Evolutionary conservation across 352 stramenopile genomes (phyloP).

Genomic region (Phytophthora uliginosa): DNA sequence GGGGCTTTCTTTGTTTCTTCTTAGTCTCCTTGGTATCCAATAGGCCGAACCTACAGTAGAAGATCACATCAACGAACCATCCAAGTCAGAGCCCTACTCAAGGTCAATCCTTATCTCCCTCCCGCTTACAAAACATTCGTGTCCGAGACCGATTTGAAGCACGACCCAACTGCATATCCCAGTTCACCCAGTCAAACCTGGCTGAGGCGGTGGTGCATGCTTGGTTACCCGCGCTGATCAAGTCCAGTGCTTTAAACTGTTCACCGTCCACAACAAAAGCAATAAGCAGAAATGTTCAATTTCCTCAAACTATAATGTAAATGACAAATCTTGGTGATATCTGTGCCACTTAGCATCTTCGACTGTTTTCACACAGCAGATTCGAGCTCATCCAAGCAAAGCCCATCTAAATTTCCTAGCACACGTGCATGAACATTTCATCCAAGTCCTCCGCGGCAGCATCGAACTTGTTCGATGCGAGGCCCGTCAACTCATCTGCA

Average conservation of each 20-base stretch:
- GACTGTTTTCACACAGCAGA: slow-evolving; percentile 14
- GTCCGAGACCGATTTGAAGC: slow-evolving; percentile 18
- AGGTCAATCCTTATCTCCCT: background rate
- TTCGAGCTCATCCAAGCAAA: slow-evolving; percentile 18
- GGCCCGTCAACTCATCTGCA: slow-evolving; percentile 3
- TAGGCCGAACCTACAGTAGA: no score
- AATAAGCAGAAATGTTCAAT: background rate
- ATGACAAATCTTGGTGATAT: slow-evolving; percentile 21
- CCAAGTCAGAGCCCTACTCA: slow-evolving; percentile 2
- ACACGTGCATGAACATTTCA: slow-evolving; percentile 10
- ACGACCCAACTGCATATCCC: background rate
- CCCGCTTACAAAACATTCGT: slow-evolving; percentile 11
- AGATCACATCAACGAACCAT: no score
- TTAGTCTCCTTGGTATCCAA: no score
- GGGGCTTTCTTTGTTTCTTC: no score
- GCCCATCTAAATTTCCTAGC: slow-evolving; percentile 17
- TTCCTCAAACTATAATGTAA: background rate
- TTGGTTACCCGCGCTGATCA: slow-evolving; percentile 1
- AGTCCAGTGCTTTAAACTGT: slow-evolving; percentile 14
- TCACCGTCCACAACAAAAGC: background rate
- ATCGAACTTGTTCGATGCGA: slow-evolving; percentile 22
- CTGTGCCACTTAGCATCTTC: slow-evolving; percentile 2
- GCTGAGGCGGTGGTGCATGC: background rate
- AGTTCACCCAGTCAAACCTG: slow-evolving; percentile 15
- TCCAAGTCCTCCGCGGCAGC: slow-evolving; percentile 11